Evolutionary conservation across 352 stramenopile genomes (phyloP), one percentile per base, ranked within the genome.

Genomic region (Pythium plurisporium): DNA sequence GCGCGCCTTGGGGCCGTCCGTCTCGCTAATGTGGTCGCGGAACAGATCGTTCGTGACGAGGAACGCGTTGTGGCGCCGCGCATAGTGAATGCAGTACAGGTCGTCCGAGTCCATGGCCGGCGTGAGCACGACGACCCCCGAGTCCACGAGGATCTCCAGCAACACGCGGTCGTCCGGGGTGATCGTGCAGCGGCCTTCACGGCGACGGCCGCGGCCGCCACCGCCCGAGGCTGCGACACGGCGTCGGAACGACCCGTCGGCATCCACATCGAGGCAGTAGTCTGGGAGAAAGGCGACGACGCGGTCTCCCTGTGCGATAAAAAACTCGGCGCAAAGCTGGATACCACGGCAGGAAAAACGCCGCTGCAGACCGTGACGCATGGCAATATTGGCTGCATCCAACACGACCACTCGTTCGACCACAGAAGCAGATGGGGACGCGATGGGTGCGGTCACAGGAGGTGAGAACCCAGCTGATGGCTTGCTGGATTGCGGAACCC

Each of bases 31-130:
- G 50, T 96, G 86, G 64, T 96, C 85, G 34, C 87, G 78, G 60
- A 89, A 96, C 20, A 94, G 67, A 44, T 96, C 87, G 54, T 96
- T 96, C n/a, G 82, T 95, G 31, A 96, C 80, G 19, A 96, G 70
- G 42, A 79, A 89, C 48, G 80, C 82, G 42, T 87, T 64, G 41
- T 95, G 73, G 29, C 76, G 66, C 11, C 76, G 76, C 31, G 84
- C 83, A 58, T 96, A 96, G 46, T 90, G 81, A 64, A 96, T 96
- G 73, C 86, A 94, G 69, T 96, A 96, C 37, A 83, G 86, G 59
- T 96, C 87, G 62, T 96, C 87, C 59, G 94, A 96, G 59, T 96
- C 87, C 42, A 94, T 84, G 12, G 86, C 67, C 4, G 87, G 87
- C 10, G 87, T 96, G 3, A 82, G 75, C 41, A 96, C 72, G 19